Percentiles rank a stretch among this genome's conserved stretches.
Evolutionary conservation across 306 rosid genomes (phyloP).

Genomic region (Cucurbita ficifolia): DNA sequence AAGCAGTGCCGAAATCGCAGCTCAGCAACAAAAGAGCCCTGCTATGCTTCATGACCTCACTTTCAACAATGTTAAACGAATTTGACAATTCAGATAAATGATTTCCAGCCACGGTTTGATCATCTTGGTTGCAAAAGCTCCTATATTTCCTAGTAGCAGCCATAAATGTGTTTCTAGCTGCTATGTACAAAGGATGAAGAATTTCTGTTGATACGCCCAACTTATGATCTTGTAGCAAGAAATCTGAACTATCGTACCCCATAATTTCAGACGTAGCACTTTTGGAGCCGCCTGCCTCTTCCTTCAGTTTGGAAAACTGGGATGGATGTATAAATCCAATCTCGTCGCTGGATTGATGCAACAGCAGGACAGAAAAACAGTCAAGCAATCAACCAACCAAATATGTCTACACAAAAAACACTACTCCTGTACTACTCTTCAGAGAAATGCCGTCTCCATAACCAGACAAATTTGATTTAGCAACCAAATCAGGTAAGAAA

Average conservation of each 20-base stretch:
- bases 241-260: slow-evolving; percentile 12
- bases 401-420: neutral
- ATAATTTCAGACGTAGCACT: slow-evolving; percentile 10
- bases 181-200: slow-evolving; percentile 45
- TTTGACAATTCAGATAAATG: slow-evolving; percentile 13
- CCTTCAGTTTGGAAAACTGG: slow-evolving; percentile 37
- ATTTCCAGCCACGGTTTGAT: slow-evolving; percentile 8
- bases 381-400: neutral
- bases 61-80: slow-evolving; percentile 23
- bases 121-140: slow-evolving; percentile 13
- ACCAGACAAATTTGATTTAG: neutral
- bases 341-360: slow-evolving; percentile 50
- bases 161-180: slow-evolving; percentile 41
- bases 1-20: slow-evolving; percentile 71
- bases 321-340: slow-evolving; percentile 79
- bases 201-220: slow-evolving; percentile 57
- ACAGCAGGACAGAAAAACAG: neutral
- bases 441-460: neutral
- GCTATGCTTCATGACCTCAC: slow-evolving; percentile 53
- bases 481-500: neutral
- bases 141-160: slow-evolving; percentile 32
- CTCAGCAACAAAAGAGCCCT: slow-evolving; percentile 58
- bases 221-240: slow-evolving; percentile 72
- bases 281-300: slow-evolving; percentile 22
- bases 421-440: neutral